These are phyloP conservation scores for Paxillus rubicundulus DNA, from an alignment of 768 basidiomycete genomes.

Conservation along the genomic window DNA sequence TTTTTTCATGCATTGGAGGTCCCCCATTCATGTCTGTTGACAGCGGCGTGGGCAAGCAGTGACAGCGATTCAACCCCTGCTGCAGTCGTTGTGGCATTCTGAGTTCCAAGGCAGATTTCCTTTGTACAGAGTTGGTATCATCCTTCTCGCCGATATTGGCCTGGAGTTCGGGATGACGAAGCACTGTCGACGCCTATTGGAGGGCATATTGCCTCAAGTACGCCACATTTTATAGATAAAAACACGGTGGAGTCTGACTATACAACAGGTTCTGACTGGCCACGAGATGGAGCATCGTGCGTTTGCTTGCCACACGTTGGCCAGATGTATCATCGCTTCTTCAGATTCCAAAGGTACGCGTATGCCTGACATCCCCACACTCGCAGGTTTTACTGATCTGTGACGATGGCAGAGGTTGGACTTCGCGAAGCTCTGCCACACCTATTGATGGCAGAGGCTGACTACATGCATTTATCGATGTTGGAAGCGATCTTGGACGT, in stretches of 20 bases:
- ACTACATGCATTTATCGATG: conserved; percentile 60
- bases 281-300: conserved; percentile 76
- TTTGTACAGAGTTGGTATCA: conserved; percentile 64
- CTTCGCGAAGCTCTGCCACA: conserved; percentile 60
- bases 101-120: conserved; percentile 72
- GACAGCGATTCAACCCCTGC: conserved; percentile 59
- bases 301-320: conserved; percentile 68
- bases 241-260: background rate
- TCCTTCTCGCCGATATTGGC: conserved; percentile 74
- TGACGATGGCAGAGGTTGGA: conserved; percentile 24
- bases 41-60: conserved; percentile 67
- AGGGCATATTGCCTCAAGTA: conserved; percentile 83
- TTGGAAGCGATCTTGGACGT: conserved; percentile 60
- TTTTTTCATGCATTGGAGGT: conserved; percentile 12
- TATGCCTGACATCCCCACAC: background rate
- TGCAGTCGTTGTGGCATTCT: conserved; percentile 74
- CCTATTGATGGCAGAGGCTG: conserved; percentile 61
- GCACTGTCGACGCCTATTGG: conserved; percentile 59
- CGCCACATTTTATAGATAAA: conserved; percentile 8
- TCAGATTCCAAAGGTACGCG: conserved; percentile 45
- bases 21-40: conserved; percentile 5
- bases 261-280: conserved; percentile 61
- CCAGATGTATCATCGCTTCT: conserved; percentile 70
- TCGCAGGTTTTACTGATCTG: conserved; percentile 15
- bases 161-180: conserved; percentile 76